Conservation (phyloP, 163 green algal species). For the Smithsoniella earleae region DNA sequence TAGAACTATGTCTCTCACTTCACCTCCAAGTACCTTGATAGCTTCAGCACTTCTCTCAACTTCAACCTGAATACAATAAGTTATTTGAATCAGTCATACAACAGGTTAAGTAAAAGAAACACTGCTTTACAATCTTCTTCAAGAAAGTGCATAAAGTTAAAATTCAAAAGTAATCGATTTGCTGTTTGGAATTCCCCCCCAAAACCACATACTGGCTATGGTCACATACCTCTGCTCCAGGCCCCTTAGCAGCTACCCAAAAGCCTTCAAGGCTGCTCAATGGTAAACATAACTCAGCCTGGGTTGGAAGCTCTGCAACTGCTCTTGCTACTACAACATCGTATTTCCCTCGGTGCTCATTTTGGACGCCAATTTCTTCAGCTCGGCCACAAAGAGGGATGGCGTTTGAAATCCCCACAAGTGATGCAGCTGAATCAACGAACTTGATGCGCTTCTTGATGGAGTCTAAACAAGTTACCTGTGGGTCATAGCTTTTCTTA, state of each 20-base stretch:
- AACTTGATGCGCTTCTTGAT: constrained; percentile 75
- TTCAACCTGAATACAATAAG: constrained; percentile 45
- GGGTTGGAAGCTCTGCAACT: constrained; percentile 64
- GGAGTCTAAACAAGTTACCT: constrained; percentile 75
- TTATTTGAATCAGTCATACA: neutral
- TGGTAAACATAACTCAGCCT: constrained; percentile 80
- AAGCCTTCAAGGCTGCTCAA: constrained; percentile 60
- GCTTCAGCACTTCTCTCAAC: constrained; percentile 46
- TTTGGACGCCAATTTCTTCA: constrained; percentile 52
- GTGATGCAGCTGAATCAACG: constrained; percentile 42
- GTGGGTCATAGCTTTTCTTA: too few species aligned
- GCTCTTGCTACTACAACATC: constrained; percentile 67
- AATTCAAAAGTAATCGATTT: neutral
- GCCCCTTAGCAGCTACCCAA: constrained; percentile 77
- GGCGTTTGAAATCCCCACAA: constrained; percentile 51
- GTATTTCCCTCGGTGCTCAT: constrained; percentile 38
- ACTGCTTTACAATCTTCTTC: neutral
- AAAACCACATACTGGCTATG: neutral
- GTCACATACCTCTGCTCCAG: constrained; percentile 43
- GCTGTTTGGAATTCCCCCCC: neutral
- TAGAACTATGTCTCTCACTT: constrained; percentile 39
- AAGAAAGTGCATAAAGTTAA: neutral
- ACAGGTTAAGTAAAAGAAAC: neutral
- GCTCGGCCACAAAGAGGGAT: constrained; percentile 54
- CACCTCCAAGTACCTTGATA: constrained; percentile 50